Evolutionary conservation across 495 filamentous ascomycete genomes (phyloP).

Genomic region (Durotheca rogersii): DNA sequence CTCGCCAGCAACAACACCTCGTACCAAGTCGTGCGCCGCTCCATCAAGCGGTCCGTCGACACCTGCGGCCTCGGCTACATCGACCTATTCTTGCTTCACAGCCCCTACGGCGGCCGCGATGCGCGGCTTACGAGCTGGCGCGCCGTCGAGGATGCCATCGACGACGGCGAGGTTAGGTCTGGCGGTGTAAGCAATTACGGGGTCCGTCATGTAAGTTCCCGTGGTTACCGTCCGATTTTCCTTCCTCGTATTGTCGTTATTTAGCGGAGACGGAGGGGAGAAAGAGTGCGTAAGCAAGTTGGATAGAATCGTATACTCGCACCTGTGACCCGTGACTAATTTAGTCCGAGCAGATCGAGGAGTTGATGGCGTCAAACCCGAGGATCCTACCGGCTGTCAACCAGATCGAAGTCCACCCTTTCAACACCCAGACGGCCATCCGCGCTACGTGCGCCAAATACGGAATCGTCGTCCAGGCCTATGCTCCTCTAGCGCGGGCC

Average conservation of each 20-base stretch:
- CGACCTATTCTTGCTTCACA: constrained; percentile 69
- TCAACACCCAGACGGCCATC: constrained; percentile 62
- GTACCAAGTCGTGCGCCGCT: constrained; percentile 57
- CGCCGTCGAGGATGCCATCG: constrained; percentile 65
- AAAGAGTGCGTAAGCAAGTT: too few relatives aligned
- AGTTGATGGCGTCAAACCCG: constrained; percentile 58
- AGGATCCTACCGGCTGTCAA: constrained; percentile 59
- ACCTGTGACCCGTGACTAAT: too few relatives aligned
- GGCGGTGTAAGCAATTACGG: constrained; percentile 71
- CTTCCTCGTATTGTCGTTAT: neutral
- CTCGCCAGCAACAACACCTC: constrained; percentile 54
- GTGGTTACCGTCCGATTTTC: neutral
- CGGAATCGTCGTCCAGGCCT: constrained; percentile 62
- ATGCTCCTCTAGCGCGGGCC: constrained; percentile 61
- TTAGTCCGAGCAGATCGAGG: constrained; percentile 61
- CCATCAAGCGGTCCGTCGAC: constrained; percentile 57
- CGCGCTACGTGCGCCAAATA: constrained; percentile 55
- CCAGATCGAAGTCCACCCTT: constrained; percentile 71
- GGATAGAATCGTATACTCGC: too few relatives aligned
- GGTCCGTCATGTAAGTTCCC: constrained; percentile 57
- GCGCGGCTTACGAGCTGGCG: constrained; percentile 62
- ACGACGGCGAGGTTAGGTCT: constrained; percentile 58
- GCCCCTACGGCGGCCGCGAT: constrained; percentile 61
- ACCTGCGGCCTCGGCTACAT: constrained; percentile 63
- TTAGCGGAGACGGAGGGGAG: neutral